A percentile compares a stretch with the other conserved stretches of the same genome.
Evolutionary conservation across 2,329 filamentous ascomycete genomes (phyloP).

Genomic region (Calonectria pseudoturangicola): DNA sequence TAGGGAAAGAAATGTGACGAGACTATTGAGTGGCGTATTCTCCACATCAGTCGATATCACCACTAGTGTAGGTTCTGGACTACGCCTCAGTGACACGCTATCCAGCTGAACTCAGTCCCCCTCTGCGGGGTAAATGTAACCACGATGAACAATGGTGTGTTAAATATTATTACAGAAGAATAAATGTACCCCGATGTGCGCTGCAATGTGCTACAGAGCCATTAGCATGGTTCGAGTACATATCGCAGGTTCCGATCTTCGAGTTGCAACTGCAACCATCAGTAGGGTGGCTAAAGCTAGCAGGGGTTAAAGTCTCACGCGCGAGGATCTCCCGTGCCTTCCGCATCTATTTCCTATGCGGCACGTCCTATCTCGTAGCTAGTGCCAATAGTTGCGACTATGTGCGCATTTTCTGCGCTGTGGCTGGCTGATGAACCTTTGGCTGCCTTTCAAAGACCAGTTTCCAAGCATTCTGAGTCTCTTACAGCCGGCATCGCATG

Average conservation of each 20-base stretch:
- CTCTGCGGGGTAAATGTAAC: neutral
- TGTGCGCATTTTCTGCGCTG: neutral
- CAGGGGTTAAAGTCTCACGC: neutral
- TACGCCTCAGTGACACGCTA: neutral
- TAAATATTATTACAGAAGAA: neutral
- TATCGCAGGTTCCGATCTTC: neutral
- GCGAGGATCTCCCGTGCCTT: neutral
- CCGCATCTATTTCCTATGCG: neutral
- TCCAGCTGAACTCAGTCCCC: neutral
- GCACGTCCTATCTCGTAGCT: neutral
- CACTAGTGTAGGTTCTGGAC: neutral
- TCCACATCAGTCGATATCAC: neutral
- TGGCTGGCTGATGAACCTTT: neutral
- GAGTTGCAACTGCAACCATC: neutral
- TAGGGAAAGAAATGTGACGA: constrained; percentile 3
- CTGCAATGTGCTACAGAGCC: neutral
- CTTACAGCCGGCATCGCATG: neutral
- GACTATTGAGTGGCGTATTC: neutral
- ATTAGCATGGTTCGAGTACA: neutral
- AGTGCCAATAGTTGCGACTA: neutral
- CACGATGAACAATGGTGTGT: neutral
- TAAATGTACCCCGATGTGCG: neutral
- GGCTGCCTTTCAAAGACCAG: neutral
- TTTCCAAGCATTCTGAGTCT: too few relatives aligned
- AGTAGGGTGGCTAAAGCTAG: neutral